A percentile compares a stretch with the other conserved stretches of the same genome.
Conservation (phyloP, 2,329 filamentous ascomycete genomes). For the Pseudonectria buxi region DNA sequence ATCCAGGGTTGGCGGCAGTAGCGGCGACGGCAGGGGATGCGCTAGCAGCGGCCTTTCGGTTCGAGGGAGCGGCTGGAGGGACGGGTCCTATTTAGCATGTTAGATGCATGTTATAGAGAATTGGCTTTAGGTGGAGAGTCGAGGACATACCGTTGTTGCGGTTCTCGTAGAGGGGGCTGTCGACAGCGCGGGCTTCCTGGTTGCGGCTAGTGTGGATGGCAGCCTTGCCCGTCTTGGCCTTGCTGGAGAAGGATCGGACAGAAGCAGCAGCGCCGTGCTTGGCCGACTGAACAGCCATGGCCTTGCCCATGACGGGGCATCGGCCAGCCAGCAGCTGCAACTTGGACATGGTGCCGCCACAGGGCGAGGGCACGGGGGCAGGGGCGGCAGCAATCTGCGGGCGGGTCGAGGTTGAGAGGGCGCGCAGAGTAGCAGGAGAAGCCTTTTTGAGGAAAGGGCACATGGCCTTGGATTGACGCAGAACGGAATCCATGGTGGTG, state of each 20-base stretch:
- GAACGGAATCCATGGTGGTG: constrained; percentile 75
- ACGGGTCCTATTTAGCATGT: constrained; percentile 13
- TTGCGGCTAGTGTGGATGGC: constrained; percentile 74
- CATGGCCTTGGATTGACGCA: constrained; percentile 92
- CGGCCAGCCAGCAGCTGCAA: constrained; percentile 88
- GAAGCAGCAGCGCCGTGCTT: constrained; percentile 44
- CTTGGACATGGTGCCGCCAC: constrained; percentile 93
- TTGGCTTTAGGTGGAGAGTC: no score
- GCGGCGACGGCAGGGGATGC: constrained; percentile 17
- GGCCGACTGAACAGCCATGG: constrained; percentile 76
- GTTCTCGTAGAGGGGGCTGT: constrained; percentile 44
- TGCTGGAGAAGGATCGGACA: constrained; percentile 44
- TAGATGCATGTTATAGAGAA: background rate
- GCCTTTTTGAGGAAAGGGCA: constrained; percentile 97
- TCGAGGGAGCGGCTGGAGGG: constrained; percentile 17
- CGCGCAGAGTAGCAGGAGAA: constrained; percentile 82
- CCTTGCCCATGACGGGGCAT: constrained; percentile 98
- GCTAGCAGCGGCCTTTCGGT: constrained; percentile 17
- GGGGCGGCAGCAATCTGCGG: constrained; percentile 37
- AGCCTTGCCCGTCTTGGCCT: constrained; percentile 54
- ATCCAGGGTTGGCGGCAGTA: constrained; percentile 25
- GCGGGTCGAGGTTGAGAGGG: constrained; percentile 70
- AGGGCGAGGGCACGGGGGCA: constrained; percentile 45
- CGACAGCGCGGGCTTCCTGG: constrained; percentile 72
- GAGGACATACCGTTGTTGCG: constrained; percentile 44